Evolutionary conservation across 345 rosid genomes (phyloP).

Genomic region (Turnera subulata): DNA sequence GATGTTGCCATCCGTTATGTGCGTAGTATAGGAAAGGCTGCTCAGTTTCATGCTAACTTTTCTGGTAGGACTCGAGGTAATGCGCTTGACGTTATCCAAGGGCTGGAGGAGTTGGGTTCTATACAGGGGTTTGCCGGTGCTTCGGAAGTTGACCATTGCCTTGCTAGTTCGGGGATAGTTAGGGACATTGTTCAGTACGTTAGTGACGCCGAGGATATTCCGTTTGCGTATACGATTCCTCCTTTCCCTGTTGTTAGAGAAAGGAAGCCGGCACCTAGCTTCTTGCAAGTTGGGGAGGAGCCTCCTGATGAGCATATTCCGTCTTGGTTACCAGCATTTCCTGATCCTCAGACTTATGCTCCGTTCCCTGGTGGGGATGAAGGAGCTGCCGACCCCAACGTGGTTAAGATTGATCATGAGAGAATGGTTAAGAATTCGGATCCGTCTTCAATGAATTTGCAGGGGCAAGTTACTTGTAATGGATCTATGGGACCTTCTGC

Average conservation of each 20-base stretch:
- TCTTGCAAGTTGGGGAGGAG: conserved; percentile 46
- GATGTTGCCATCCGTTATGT: conserved; percentile 54
- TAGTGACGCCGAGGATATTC: conserved; percentile 43
- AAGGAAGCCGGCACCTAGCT: conserved; percentile 38
- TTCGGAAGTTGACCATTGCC: conserved; percentile 53
- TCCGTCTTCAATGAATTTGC: conserved; percentile 34
- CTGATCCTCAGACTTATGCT: conserved; percentile 39
- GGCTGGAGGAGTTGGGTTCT: conserved; percentile 61
- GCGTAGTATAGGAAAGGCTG: conserved; percentile 49
- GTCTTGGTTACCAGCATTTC: conserved; percentile 72
- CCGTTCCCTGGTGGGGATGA: conserved; percentile 25
- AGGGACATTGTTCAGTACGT: conserved; percentile 59
- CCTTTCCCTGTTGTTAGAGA: conserved; percentile 56
- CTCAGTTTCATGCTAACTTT: conserved; percentile 49
- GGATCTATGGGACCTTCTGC: conserved; percentile 33
- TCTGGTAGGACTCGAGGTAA: conserved; percentile 64
- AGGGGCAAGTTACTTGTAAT: conserved; percentile 29
- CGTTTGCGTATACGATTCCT: conserved; percentile 65
- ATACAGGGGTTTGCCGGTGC: conserved; percentile 60
- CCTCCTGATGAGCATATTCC: conserved; percentile 45
- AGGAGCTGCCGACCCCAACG: conserved; percentile 19
- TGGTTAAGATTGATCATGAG: conserved; percentile 27
- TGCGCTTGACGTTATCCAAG: conserved; percentile 63
- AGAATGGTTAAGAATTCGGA: conserved; percentile 30
- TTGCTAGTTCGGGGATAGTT: conserved; percentile 53